Conservation (phyloP, 2,329 filamentous ascomycete species). For the Dactylellina sp. region DNA sequence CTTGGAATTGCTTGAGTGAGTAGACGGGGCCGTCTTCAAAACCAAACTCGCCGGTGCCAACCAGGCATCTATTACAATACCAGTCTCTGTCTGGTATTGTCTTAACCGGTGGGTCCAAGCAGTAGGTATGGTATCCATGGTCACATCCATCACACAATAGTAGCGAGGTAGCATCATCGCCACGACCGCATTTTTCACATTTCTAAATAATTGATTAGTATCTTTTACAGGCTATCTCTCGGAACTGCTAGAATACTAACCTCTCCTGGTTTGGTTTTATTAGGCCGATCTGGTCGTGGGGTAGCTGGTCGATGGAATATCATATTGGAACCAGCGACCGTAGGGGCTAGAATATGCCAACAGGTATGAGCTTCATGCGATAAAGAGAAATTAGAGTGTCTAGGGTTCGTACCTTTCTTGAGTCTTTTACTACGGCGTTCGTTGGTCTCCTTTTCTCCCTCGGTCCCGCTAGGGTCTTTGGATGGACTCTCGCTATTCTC, state of each 20-base stretch:
- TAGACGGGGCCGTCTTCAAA: conserved; percentile 98
- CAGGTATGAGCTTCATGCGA: no score
- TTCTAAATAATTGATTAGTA: conserved; percentile 68
- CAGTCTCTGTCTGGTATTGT: conserved; percentile 85
- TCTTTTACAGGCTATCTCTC: conserved; percentile 30
- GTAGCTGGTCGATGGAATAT: conserved; percentile 84
- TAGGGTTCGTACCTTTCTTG: conserved; percentile 87
- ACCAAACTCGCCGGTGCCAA: conserved; percentile 95
- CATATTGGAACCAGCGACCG: conserved; percentile 96
- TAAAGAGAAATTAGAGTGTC: no score
- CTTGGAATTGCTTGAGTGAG: conserved; percentile 93
- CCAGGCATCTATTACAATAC: conserved; percentile 94
- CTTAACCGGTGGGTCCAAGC: conserved; percentile 86
- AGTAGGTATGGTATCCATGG: conserved; percentile 84
- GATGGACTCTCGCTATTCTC: conserved; percentile 60
- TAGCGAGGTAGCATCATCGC: conserved; percentile 77
- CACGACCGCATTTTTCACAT: conserved; percentile 87
- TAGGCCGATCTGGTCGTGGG: conserved; percentile 72
- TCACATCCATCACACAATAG: conserved; percentile 93
- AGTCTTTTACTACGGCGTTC: conserved; percentile 91
- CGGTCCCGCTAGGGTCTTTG: conserved; percentile 63
- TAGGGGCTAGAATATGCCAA: conserved; percentile 71
- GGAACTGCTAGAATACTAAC: conserved; percentile 61
- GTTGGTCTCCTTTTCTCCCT: conserved; percentile 73
- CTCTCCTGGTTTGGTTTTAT: conserved; percentile 71